Conservation (phyloP, 1,284 basidiomycete species). For the Moesziomyces sp. region DNA sequence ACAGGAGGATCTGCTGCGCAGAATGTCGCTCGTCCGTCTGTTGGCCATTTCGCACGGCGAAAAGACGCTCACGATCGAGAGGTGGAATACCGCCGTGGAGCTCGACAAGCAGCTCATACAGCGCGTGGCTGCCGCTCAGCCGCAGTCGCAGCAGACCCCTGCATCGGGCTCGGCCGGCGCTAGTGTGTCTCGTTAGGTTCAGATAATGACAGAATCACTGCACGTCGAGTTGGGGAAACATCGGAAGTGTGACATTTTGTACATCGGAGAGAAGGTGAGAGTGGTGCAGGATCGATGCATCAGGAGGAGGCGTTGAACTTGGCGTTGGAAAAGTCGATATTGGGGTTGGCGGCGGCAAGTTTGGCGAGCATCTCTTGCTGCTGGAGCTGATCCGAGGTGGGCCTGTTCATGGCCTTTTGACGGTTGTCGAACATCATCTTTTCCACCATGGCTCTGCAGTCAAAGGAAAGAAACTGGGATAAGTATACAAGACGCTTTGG, state of each 20-base stretch:
- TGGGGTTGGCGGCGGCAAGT: slow-evolving; percentile 41
- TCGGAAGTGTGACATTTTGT: too few relatives aligned
- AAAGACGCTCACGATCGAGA: slow-evolving; percentile 33
- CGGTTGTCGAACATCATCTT: slow-evolving; percentile 99
- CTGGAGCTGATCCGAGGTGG: slow-evolving; percentile 67
- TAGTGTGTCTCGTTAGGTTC: slow-evolving; percentile 16
- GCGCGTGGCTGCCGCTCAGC: slow-evolving; percentile 16
- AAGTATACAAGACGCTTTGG: not conserved
- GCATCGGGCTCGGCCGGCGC: slow-evolving; percentile 2
- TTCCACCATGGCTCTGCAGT: slow-evolving; percentile 89
- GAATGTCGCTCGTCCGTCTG: slow-evolving; percentile 53
- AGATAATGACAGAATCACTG: too few relatives aligned
- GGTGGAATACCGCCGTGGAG: slow-evolving; percentile 45
- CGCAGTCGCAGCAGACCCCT: slow-evolving; percentile 11
- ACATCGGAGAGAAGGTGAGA: too few relatives aligned
- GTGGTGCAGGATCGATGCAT: slow-evolving; percentile 1
- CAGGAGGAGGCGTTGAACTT: slow-evolving; percentile 43
- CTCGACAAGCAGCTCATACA: slow-evolving; percentile 32
- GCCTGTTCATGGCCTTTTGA: slow-evolving; percentile 97
- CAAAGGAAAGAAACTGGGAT: not conserved
- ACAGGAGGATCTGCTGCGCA: slow-evolving; percentile 56
- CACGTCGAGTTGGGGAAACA: too few relatives aligned
- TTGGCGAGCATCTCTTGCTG: slow-evolving; percentile 57
- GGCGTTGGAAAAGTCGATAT: slow-evolving; percentile 49
- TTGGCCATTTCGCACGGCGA: slow-evolving; percentile 48